A percentile compares a stretch with the other conserved stretches of the same genome.
These are phyloP conservation scores for Aspergillus felis DNA, from an alignment of 2,329 filamentous ascomycete species.

Conservation along the genomic window DNA sequence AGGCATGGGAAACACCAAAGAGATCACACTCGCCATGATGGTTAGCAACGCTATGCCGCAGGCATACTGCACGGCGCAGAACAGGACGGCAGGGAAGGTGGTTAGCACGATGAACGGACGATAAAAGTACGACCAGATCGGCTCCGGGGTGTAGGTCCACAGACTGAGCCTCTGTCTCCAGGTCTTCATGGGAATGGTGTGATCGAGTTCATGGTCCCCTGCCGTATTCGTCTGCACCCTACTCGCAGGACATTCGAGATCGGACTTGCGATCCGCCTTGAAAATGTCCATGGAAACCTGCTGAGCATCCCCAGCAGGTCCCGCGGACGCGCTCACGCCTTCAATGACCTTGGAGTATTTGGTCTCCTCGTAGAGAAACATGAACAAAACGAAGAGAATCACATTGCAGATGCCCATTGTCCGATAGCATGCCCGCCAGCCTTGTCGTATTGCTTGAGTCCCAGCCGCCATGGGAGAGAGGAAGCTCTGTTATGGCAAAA, in stretches of 20 bases:
- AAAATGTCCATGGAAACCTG: not conserved
- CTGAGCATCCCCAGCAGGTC: not conserved
- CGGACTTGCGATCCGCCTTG: slow-evolving; percentile 7
- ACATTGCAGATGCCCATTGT: slow-evolving; percentile 32
- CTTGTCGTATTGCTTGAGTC: slow-evolving; percentile 28
- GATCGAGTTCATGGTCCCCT: slow-evolving; percentile 22
- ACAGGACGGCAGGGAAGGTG: slow-evolving; percentile 39
- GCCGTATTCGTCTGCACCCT: slow-evolving; percentile 4
- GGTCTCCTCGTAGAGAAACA: slow-evolving; percentile 37
- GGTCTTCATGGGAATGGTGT: slow-evolving; percentile 21
- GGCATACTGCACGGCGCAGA: slow-evolving; percentile 40
- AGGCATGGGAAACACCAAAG: slow-evolving; percentile 34
- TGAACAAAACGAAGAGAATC: slow-evolving; percentile 25
- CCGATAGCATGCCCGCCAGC: slow-evolving; percentile 35
- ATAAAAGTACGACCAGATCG: slow-evolving; percentile 29
- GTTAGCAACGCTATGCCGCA: slow-evolving; percentile 36
- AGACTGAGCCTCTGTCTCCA: slow-evolving; percentile 26
- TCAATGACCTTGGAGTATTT: slow-evolving; percentile 25
- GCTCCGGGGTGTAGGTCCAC: slow-evolving; percentile 19
- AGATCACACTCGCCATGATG: slow-evolving; percentile 26
- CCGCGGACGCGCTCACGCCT: not conserved
- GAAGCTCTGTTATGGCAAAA: slow-evolving; percentile 20
- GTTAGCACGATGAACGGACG: slow-evolving; percentile 29
- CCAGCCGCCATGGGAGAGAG: slow-evolving; percentile 34
- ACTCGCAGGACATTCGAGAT: not conserved